These are phyloP conservation scores for Sarcodon aspratus DNA, from an alignment of 768 basidiomycete species.

Conservation along the genomic window DNA sequence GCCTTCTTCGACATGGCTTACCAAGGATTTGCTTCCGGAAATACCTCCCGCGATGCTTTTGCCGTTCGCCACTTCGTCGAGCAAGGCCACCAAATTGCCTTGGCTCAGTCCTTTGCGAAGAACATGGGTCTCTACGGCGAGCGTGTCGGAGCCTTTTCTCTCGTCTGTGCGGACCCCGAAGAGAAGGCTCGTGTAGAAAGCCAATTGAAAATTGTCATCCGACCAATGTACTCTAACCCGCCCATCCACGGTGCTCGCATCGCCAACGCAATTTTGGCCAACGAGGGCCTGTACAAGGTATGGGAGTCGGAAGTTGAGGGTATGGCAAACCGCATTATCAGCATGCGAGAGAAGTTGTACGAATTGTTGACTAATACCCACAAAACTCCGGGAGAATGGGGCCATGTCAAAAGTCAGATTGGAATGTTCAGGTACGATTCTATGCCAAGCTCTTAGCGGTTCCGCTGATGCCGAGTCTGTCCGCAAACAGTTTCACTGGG, in stretches of 20 bases:
- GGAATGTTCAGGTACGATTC: constrained; percentile 90
- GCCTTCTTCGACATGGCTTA: constrained; percentile 99
- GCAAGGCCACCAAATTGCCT: constrained; percentile 81
- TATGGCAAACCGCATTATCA: constrained; percentile 93
- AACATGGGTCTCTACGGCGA: constrained; percentile 99
- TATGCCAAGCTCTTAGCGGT: not conserved
- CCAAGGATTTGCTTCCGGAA: constrained; percentile 96
- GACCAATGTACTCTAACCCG: constrained; percentile 98
- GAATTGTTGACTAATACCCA: constrained; percentile 63
- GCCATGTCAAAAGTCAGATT: constrained; percentile 89
- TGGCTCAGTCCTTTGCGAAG: constrained; percentile 96
- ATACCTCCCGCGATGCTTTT: constrained; percentile 83
- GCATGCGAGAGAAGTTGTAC: constrained; percentile 81
- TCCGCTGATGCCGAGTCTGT: not conserved
- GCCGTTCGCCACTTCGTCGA: constrained; percentile 91
- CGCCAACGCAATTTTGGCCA: constrained; percentile 73
- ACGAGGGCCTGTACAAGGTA: constrained; percentile 62
- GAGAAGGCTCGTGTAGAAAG: constrained; percentile 85
- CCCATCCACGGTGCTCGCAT: constrained; percentile 85
- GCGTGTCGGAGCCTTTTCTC: constrained; percentile 93
- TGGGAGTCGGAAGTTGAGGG: constrained; percentile 91
- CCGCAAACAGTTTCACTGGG: constrained; percentile 59
- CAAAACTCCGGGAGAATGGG: constrained; percentile 91
- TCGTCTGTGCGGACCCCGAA: constrained; percentile 55
- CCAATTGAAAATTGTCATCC: constrained; percentile 90